Evolutionary conservation across 805 yeast genomes (phyloP).

Genomic region (Suhomyces kilbournensis): DNA sequence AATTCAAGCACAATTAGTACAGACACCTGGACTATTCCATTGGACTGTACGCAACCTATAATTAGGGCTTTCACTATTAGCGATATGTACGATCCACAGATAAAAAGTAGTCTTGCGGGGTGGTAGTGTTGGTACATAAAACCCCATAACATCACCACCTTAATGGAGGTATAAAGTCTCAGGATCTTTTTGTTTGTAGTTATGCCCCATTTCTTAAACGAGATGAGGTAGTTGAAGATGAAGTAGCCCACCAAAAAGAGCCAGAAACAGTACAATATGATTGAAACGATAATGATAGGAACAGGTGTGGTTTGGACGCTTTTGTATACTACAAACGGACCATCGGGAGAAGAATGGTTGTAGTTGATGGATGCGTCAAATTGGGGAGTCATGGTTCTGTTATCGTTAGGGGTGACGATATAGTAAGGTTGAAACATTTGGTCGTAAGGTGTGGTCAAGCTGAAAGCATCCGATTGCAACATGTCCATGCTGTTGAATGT

Average conservation of each 20-base stretch:
- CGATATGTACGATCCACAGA: slow-evolving; percentile 12
- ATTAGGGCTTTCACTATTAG: slow-evolving; percentile 35
- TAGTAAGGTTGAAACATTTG: slow-evolving; percentile 14
- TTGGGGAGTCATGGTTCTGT: background rate
- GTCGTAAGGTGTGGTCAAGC: slow-evolving; percentile 23
- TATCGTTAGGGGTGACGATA: background rate
- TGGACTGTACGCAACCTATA: slow-evolving; percentile 42
- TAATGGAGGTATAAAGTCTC: slow-evolving; percentile 46
- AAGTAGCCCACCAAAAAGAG: slow-evolving; percentile 18
- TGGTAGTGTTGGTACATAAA: slow-evolving; percentile 41
- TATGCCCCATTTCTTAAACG: slow-evolving; percentile 16
- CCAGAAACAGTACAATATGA: slow-evolving; percentile 27
- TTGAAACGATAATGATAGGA: slow-evolving; percentile 26
- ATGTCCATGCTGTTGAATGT: slow-evolving; percentile 9
- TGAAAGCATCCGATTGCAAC: slow-evolving; percentile 23
- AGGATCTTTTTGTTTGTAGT: slow-evolving; percentile 18
- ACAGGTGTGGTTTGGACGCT: background rate
- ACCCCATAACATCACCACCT: slow-evolving; percentile 47
- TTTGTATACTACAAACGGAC: too few relatives aligned
- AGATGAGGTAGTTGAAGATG: slow-evolving; percentile 25
- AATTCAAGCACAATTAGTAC: slow-evolving; percentile 36
- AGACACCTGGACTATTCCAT: slow-evolving; percentile 45
- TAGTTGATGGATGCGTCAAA: background rate
- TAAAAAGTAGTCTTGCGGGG: slow-evolving; percentile 40
- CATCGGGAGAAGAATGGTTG: background rate